phyloP scores from a whole-genome alignment of 2,329 filamentous ascomycete genomes.

The Diaporthe sp. region DNA sequence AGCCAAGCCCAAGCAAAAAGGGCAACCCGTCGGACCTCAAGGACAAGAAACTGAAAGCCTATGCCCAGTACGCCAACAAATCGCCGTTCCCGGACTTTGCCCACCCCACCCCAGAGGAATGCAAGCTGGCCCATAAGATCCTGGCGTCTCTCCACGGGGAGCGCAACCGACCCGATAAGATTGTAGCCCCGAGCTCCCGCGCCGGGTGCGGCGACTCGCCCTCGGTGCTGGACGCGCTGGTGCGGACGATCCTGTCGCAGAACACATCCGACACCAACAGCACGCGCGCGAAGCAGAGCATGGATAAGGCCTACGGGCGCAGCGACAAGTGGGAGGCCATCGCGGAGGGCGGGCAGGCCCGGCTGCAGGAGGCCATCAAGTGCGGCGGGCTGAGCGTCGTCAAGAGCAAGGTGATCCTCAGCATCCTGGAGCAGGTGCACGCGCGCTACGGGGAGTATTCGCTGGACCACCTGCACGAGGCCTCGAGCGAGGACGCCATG shows the following conservation, averaged over 20 bases:
- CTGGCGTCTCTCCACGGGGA: constrained; percentile 76
- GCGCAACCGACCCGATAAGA: constrained; percentile 69
- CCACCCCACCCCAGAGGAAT: constrained; percentile 76
- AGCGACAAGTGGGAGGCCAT: constrained; percentile 59
- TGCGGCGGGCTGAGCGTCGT: constrained; percentile 77
- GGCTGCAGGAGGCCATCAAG: constrained; percentile 72
- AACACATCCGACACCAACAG: constrained; percentile 68
- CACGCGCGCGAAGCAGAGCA: constrained; percentile 67
- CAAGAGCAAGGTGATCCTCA: constrained; percentile 81
- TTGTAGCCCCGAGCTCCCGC: constrained; percentile 72
- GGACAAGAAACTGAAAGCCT: constrained; percentile 58
- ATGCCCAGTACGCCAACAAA: constrained; percentile 52
- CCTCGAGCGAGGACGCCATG: constrained; percentile 61
- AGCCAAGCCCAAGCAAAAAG: constrained; percentile 35
- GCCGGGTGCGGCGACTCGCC: constrained; percentile 71
- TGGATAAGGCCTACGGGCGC: constrained; percentile 58
- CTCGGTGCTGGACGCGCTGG: constrained; percentile 64
- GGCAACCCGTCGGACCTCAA: constrained; percentile 46
- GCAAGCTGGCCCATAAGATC: constrained; percentile 74
- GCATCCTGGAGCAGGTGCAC: constrained; percentile 75
- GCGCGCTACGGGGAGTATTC: constrained; percentile 56
- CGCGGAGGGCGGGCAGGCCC: constrained; percentile 52
- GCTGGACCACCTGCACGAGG: constrained; percentile 61
- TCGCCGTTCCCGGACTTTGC: constrained; percentile 77
- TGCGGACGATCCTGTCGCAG: constrained; percentile 65